Conservation (phyloP, 805 yeast species). For the Wickerhamomyces sydowiorum region DNA sequence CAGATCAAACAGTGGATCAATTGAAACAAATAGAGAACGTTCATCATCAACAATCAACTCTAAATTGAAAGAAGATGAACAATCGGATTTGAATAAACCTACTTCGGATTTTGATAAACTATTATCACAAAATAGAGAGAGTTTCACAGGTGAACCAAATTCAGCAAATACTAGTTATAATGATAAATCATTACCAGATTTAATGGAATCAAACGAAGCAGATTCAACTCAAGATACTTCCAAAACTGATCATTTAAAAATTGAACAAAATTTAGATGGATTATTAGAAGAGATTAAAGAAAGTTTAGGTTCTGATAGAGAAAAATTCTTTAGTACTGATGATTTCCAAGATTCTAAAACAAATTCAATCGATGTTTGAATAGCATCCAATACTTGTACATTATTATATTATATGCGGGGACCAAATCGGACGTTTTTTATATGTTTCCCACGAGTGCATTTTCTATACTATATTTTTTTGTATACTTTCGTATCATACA, state of each 20-base stretch:
- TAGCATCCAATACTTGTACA: too few species aligned
- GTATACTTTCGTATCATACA: too few species aligned
- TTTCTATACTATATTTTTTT: too few species aligned
- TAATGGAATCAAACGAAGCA: slow-evolving; percentile 8
- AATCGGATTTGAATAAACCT: not conserved
- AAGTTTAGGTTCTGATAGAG: slow-evolving; percentile 8
- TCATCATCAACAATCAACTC: slow-evolving; percentile 8
- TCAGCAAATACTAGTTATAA: not conserved
- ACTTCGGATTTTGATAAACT: slow-evolving; percentile 7
- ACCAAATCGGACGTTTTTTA: not conserved
- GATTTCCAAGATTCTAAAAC: not conserved
- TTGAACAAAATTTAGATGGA: slow-evolving; percentile 11
- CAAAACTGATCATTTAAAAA: not conserved
- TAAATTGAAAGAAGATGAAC: not conserved
- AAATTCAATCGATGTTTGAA: not conserved
- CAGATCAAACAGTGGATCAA: slow-evolving; percentile 2
- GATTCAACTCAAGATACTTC: slow-evolving; percentile 12
- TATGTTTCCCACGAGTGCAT: too few species aligned
- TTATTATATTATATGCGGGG: not conserved
- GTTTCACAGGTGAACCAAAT: slow-evolving; percentile 12
- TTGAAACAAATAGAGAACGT: slow-evolving; percentile 3
- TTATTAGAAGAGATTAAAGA: slow-evolving; percentile 19
- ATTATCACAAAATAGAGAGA: slow-evolving; percentile 8
- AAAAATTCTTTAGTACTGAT: slow-evolving; percentile 3
- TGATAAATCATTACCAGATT: slow-evolving; percentile 2